Conservation (phyloP, 2,329 filamentous ascomycete genomes). For the Dryadomyces quercus-mongolicae region DNA sequence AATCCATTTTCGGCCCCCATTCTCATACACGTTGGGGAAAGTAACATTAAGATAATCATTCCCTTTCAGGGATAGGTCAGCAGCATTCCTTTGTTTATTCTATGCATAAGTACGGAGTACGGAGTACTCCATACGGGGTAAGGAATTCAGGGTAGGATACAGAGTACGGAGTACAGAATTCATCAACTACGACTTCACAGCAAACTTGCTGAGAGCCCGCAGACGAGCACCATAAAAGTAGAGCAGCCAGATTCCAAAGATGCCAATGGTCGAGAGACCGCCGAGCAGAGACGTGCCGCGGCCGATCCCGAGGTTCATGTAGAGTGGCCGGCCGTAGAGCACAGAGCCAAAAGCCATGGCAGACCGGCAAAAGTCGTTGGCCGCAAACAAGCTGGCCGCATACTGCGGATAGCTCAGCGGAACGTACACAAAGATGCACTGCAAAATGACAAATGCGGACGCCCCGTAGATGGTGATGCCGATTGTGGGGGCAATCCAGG, state of each 20-base stretch:
- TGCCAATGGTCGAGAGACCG: conserved; percentile 38
- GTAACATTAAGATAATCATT: neutral
- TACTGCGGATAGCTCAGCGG: conserved; percentile 43
- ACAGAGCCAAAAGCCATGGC: conserved; percentile 48
- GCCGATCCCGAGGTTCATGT: conserved; percentile 44
- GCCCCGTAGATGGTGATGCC: conserved; percentile 43
- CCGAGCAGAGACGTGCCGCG: conserved; percentile 44
- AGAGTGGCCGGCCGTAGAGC: conserved; percentile 48
- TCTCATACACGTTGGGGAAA: neutral
- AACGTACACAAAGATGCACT: conserved; percentile 49
- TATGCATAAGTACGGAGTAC: neutral
- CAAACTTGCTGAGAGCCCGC: conserved; percentile 45
- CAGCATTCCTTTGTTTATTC: neutral
- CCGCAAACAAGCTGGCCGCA: conserved; percentile 46
- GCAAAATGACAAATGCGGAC: conserved; percentile 41
- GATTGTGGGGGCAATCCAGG: conserved; percentile 44
- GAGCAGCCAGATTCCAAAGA: conserved; percentile 46
- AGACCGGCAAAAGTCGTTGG: conserved; percentile 46
- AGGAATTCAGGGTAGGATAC: too few relatives aligned
- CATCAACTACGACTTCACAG: conserved; percentile 18
- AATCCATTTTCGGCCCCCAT: too few relatives aligned
- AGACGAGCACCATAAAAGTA: conserved; percentile 44
- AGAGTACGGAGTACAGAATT: too few relatives aligned
- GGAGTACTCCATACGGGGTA: neutral
- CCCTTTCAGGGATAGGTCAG: neutral